Evolutionary conservation across 495 filamentous ascomycete genomes (phyloP).

Genomic region (Chaetomium fimeti): DNA sequence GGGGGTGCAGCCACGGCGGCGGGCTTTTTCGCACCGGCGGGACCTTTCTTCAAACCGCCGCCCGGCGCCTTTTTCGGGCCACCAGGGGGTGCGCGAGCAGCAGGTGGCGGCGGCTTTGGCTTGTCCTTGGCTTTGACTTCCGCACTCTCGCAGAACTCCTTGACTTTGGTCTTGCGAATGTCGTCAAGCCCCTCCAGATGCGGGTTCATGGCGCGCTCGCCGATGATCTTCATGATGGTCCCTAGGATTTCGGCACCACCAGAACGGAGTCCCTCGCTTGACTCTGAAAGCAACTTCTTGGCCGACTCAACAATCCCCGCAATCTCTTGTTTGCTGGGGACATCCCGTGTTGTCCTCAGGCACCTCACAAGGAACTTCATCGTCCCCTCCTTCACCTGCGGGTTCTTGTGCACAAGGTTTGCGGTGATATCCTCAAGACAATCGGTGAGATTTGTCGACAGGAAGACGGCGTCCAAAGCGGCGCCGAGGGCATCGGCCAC

Average conservation of each 20-base stretch:
- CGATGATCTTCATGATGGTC: conserved; percentile 98
- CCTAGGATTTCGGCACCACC: conserved; percentile 90
- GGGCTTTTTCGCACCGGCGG: conserved; percentile 37
- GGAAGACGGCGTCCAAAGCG: conserved; percentile 84
- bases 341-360: conserved; percentile 77
- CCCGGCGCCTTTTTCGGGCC: conserved; percentile 48
- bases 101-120: conserved; percentile 73
- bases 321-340: conserved; percentile 78
- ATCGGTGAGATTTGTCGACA: conserved; percentile 72
- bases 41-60: conserved; percentile 47
- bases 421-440: conserved; percentile 86
- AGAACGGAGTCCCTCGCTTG: conserved; percentile 76
- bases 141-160: conserved; percentile 88
- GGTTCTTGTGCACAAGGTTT: conserved; percentile 89
- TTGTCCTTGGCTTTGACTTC: conserved; percentile 97
- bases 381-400: conserved; percentile 92
- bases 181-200: conserved; percentile 95
- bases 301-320: conserved; percentile 80
- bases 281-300: conserved; percentile 86
- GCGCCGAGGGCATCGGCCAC: conserved; percentile 84
- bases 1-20: conserved; percentile 45
- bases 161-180: conserved; percentile 92
- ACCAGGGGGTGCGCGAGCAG: conserved; percentile 58
- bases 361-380: conserved; percentile 87
- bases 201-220: conserved; percentile 92